A percentile compares a stretch with the other conserved stretches of the same genome.
These are phyloP conservation scores for Collybia sordida DNA, from an alignment of 768 basidiomycete genomes.

Conservation along the genomic window DNA sequence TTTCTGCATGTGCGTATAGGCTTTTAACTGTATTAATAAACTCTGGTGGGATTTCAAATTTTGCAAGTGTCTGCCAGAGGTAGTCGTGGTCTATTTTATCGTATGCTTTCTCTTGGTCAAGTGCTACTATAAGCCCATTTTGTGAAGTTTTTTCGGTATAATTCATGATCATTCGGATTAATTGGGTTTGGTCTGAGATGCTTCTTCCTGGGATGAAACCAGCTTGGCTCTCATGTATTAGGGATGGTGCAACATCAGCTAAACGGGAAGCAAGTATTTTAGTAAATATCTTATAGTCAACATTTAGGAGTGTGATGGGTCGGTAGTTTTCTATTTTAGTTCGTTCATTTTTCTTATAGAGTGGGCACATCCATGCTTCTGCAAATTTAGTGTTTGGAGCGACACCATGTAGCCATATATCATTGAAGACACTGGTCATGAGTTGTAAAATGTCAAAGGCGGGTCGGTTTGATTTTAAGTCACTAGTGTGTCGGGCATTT, in stretches of 20 bases:
- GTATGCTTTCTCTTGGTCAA: too few species aligned
- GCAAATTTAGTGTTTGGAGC: conserved; percentile 14
- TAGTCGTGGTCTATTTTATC: too few species aligned
- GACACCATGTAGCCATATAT: conserved; percentile 27
- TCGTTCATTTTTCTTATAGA: conserved; percentile 40
- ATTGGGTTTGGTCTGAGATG: too few species aligned
- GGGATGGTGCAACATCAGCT: conserved; percentile 21
- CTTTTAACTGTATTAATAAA: background rate
- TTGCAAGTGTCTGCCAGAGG: conserved; percentile 19
- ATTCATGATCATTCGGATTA: conserved; percentile 32
- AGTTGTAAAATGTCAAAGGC: conserved; percentile 12
- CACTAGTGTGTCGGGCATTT: background rate
- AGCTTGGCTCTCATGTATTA: too few species aligned
- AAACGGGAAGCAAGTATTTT: conserved; percentile 21
- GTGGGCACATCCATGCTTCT: conserved; percentile 34
- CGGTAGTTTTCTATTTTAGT: conserved; percentile 31
- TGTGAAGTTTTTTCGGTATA: too few species aligned
- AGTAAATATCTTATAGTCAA: conserved; percentile 35
- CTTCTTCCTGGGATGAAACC: too few species aligned
- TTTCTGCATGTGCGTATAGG: background rate
- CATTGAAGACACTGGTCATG: conserved; percentile 16
- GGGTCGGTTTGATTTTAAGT: background rate
- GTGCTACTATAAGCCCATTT: too few species aligned
- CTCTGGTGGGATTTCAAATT: background rate
- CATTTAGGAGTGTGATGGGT: conserved; percentile 36